Percentiles rank a stretch among this genome's conserved stretches.
Conservation (phyloP, 257 asterid genomes). For the Henckelia pumila region DNA sequence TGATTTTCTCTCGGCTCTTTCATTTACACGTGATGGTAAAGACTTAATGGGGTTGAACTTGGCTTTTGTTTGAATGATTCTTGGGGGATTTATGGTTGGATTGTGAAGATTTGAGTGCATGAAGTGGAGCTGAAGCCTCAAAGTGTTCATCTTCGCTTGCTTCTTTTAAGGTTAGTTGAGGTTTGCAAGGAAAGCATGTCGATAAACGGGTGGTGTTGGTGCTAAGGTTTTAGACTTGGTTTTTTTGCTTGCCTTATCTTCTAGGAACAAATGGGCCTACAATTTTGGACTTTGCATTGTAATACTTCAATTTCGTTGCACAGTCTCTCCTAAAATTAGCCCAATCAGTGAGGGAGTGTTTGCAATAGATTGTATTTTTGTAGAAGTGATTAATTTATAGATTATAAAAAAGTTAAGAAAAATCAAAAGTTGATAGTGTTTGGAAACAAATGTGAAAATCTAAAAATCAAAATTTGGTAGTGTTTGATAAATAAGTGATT, state of each 20-base stretch:
- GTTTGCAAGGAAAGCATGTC: background rate
- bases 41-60: conserved; percentile 24
- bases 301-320: background rate
- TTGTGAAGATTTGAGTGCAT: conserved; percentile 26
- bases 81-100: conserved; percentile 19
- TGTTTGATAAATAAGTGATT: too few species aligned
- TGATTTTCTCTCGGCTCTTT: conserved; percentile 21
- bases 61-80: conserved; percentile 26
- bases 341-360: too few species aligned
- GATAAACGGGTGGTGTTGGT: conserved; percentile 31
- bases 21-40: conserved; percentile 14
- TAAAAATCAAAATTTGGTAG: too few species aligned
- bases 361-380: too few species aligned
- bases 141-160: conserved; percentile 36
- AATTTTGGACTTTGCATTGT: background rate
- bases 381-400: too few species aligned
- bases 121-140: conserved; percentile 41
- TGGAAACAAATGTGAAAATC: too few species aligned
- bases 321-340: background rate
- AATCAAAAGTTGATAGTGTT: too few species aligned
- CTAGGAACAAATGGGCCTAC: conserved; percentile 20
- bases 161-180: conserved; percentile 11
- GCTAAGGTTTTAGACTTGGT: background rate
- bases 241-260: conserved; percentile 32
- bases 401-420: too few species aligned